Base-by-base conservation (phyloP, 495 filamentous ascomycete species). In the Letharia lupina region DNA sequence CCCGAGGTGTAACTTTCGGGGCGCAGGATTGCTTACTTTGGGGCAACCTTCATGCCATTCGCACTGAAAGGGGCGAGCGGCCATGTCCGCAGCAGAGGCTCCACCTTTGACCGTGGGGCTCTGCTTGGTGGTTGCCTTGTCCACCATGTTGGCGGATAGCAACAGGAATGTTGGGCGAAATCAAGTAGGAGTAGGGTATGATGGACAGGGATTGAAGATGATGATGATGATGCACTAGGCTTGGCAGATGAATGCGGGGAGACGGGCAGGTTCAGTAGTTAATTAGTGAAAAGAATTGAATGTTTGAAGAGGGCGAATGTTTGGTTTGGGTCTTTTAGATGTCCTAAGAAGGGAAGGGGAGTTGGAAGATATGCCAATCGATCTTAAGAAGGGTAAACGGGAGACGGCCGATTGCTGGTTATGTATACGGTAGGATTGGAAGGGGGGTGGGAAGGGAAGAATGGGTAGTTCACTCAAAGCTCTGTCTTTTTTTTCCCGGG, bases 41-140 rank as follows among this genome's bases (percentile, higher is more conserved):
- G 65, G 57, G 62, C 68, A 69, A 23, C 68, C 68, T 61, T 67
- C 60, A 41, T 62, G 68, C 68, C 68, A 69, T 54, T 69, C 60
- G 64, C 68, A 69, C 47, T 69, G 68, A 56, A 69, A 69, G 12
- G 68, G 68, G 28, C 68, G 68, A 35, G 61, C 61, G 18, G 68
- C 50, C 52, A 65, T 66, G 50, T 66, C 61, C 23, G 68, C 65
- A 23, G 61, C 65, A 41, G 60, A 60, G 48, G 61, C 40, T 42
- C 64, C 61, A 41, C 28, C 35, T 50, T 67, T 69, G 41, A 44
- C 45, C 18, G 61, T n/a, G 31, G 64, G 8, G 40, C 47, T 62
- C 33, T 67, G 64, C 45, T 64, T 69, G 44, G 45, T 61, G 20
- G 57, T 37, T 57, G 54, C 28, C 52, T 45, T 69, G 61, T 67